Percentiles rank a stretch among this genome's conserved stretches.
Evolutionary conservation across 306 rosid genomes (phyloP).

Genomic region (Benincasa hispida): DNA sequence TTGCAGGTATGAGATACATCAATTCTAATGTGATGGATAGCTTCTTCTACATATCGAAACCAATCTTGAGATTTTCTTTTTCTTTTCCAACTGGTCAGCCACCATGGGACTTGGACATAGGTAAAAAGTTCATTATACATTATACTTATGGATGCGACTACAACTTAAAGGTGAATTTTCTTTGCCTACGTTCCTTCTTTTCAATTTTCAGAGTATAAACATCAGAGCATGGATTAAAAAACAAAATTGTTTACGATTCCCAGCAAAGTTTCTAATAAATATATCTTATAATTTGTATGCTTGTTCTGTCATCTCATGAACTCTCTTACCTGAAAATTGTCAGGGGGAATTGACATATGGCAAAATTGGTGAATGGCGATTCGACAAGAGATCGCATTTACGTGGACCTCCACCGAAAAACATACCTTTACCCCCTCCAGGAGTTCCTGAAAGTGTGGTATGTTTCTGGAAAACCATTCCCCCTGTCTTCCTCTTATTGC

Average conservation of each 20-base stretch:
- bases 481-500: neutral
- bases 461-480: slow-evolving; percentile 13
- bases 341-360: slow-evolving; percentile 93
- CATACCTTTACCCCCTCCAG: slow-evolving; percentile 79
- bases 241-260: too few species aligned
- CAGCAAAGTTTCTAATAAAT: neutral
- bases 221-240: neutral
- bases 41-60: neutral
- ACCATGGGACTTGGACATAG: slow-evolving; percentile 72
- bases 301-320: neutral
- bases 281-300: neutral
- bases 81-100: slow-evolving; percentile 50
- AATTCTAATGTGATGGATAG: neutral
- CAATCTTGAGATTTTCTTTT: slow-evolving; percentile 6
- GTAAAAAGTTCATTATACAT: slow-evolving; percentile 63
- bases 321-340: neutral
- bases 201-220: neutral
- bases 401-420: slow-evolving; percentile 79
- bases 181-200: neutral
- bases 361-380: slow-evolving; percentile 88
- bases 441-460: slow-evolving; percentile 99
- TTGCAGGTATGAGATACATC: slow-evolving; percentile 51
- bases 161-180: slow-evolving; percentile 51
- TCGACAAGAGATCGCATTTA: slow-evolving; percentile 83
- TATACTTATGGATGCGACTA: slow-evolving; percentile 92